Evolutionary conservation across 2,329 filamentous ascomycete genomes (phyloP).

Genomic region (Lithohypha guttulata): DNA sequence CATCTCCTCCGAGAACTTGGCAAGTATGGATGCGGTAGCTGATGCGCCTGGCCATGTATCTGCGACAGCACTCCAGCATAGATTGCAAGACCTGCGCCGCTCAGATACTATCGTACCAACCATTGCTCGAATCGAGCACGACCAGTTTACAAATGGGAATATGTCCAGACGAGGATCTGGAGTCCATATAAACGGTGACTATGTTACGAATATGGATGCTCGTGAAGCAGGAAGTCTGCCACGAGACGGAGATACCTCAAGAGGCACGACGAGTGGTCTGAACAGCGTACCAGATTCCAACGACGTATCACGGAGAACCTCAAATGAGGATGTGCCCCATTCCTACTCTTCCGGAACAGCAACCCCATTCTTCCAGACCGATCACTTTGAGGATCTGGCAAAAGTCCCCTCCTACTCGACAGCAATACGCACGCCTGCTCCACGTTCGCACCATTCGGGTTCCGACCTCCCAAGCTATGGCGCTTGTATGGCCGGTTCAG

Average conservation of each 20-base stretch:
- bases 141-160: background rate
- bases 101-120: slow-evolving; percentile 10
- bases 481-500: slow-evolving; percentile 34
- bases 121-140: slow-evolving; percentile 6
- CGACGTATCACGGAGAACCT: slow-evolving; percentile 34
- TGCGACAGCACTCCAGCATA: slow-evolving; percentile 57
- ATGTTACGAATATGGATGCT: slow-evolving; percentile 8
- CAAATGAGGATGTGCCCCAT: slow-evolving; percentile 36
- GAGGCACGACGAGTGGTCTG: background rate
- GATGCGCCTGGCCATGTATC: slow-evolving; percentile 46
- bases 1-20: slow-evolving; percentile 71
- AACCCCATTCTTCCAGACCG: slow-evolving; percentile 35
- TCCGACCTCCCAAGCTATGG: slow-evolving; percentile 54
- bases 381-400: slow-evolving; percentile 54
- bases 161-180: slow-evolving; percentile 14
- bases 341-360: slow-evolving; percentile 34
- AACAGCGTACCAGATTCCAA: slow-evolving; percentile 6
- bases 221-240: background rate
- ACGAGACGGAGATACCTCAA: background rate
- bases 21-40: slow-evolving; percentile 43
- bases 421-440: slow-evolving; percentile 55
- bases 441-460: slow-evolving; percentile 39
- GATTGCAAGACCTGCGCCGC: slow-evolving; percentile 46
- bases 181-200: slow-evolving; percentile 11
- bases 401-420: slow-evolving; percentile 71